Conservation (phyloP, 2,329 filamentous ascomycete species). For the Amphichorda felina region DNA sequence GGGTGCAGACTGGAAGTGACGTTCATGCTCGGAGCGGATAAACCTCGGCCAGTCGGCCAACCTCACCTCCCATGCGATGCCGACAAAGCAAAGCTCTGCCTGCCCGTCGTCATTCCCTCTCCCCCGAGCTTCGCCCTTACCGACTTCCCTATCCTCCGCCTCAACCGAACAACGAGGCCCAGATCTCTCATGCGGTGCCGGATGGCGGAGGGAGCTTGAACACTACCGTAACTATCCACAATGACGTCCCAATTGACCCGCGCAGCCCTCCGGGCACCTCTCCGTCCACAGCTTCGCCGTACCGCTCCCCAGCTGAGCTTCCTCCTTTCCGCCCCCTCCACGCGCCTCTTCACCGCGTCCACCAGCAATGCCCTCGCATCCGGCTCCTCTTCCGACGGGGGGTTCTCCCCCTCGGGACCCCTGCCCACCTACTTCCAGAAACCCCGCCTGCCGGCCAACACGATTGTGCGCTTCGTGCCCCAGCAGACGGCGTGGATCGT, state of each 20-base stretch:
- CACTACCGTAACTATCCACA: not conserved
- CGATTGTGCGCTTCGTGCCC: conserved; percentile 91
- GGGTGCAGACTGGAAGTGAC: no score
- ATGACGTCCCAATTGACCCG: conserved; percentile 5
- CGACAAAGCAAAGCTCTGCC: no score
- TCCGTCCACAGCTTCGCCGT: not conserved
- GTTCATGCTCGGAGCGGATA: conserved; percentile 1
- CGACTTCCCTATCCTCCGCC: not conserved
- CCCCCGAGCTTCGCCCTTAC: not conserved
- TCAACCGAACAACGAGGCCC: not conserved
- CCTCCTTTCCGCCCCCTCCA: not conserved
- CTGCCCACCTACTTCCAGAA: conserved; percentile 71
- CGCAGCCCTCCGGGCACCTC: conserved; percentile 2
- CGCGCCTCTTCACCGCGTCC: conserved; percentile 1
- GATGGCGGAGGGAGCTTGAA: conserved; percentile 1
- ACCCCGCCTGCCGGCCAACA: conserved; percentile 74
- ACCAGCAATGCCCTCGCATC: not conserved
- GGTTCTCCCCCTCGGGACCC: conserved; percentile 6
- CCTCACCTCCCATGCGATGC: no score
- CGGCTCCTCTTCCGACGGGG: not conserved
- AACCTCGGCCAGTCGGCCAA: conserved; percentile 1
- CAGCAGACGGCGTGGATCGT: conserved; percentile 99
- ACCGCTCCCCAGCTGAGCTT: not conserved
- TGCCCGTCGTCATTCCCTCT: not conserved
- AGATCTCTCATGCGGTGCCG: not conserved